A percentile compares a stretch with the other conserved stretches of the same genome.
phyloP scores from a whole-genome alignment of 495 filamentous ascomycete genomes.

The Annulohypoxylon moriforme region DNA sequence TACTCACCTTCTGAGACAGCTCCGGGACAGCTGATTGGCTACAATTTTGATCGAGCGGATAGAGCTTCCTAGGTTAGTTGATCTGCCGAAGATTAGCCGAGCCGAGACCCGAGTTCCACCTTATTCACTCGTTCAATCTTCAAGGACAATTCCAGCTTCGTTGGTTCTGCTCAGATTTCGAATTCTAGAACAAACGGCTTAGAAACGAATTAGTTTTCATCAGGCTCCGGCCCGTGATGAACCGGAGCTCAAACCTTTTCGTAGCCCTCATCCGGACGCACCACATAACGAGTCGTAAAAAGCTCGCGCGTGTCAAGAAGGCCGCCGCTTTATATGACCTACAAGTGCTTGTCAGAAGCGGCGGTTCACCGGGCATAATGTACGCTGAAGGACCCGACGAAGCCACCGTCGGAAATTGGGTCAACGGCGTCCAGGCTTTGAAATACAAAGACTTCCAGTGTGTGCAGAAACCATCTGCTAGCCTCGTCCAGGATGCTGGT shows the following conservation, averaged over 20 bases:
- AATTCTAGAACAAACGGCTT: background rate
- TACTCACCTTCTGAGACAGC: background rate
- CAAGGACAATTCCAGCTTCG: background rate
- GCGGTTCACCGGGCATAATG: slow-evolving; percentile 79
- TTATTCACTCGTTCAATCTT: too few species aligned
- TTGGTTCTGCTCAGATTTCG: too few species aligned
- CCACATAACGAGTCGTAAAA: slow-evolving; percentile 85
- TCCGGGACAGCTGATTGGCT: slow-evolving; percentile 13
- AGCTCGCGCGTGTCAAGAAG: slow-evolving; percentile 72
- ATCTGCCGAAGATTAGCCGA: slow-evolving; percentile 14
- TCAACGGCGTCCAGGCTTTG: slow-evolving; percentile 39
- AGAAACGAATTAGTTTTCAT: background rate
- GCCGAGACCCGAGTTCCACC: too few species aligned
- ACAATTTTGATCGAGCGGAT: background rate
- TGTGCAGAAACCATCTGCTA: slow-evolving; percentile 33
- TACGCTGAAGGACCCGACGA: slow-evolving; percentile 73
- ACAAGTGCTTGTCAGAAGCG: slow-evolving; percentile 72
- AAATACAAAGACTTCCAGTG: slow-evolving; percentile 50
- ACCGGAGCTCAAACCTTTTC: slow-evolving; percentile 47
- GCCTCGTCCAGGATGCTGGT: slow-evolving; percentile 1
- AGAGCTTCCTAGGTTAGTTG: too few species aligned
- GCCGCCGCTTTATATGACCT: slow-evolving; percentile 67
- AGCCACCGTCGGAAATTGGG: slow-evolving; percentile 47
- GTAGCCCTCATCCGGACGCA: slow-evolving; percentile 79
- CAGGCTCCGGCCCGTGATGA: slow-evolving; percentile 1